Conservation (phyloP, 108 stramenopile genomes). For the Pseudonitzschia pungens region DNA sequence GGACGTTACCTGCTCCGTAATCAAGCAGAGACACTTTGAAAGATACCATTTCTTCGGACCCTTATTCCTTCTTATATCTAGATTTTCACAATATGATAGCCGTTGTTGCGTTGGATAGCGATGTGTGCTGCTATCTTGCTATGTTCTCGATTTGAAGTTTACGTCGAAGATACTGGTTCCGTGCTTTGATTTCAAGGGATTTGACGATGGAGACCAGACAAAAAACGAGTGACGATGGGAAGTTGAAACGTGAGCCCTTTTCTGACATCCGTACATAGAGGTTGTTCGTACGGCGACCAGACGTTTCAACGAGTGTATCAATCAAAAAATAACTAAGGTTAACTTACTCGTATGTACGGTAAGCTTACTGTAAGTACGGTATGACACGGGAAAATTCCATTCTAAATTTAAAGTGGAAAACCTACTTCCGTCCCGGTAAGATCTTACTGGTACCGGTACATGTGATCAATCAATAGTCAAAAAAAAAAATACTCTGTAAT, state of each 20-base stretch:
- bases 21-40: conserved; percentile 91
- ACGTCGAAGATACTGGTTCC: too few species aligned
- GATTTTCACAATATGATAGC: not conserved
- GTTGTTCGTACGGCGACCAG: not conserved
- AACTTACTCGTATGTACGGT: too few species aligned
- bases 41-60: conserved; percentile 31
- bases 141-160: not conserved
- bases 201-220: not conserved
- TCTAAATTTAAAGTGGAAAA: too few species aligned
- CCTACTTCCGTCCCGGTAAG: too few species aligned
- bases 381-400: too few species aligned
- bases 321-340: not conserved
- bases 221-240: conserved; percentile 3
- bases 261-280: not conserved
- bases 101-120: not conserved
- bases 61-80: not conserved
- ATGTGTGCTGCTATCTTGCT: not conserved
- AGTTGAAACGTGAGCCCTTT: conserved; percentile 9
- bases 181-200: too few species aligned
- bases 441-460: too few species aligned
- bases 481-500: too few species aligned
- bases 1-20: conserved; percentile 99
- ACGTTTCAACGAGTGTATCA: not conserved
- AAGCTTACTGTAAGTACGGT: too few species aligned
- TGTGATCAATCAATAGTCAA: too few species aligned